Conservation (phyloP, 129 eudicot genomes). For the Flaveria brownii region DNA sequence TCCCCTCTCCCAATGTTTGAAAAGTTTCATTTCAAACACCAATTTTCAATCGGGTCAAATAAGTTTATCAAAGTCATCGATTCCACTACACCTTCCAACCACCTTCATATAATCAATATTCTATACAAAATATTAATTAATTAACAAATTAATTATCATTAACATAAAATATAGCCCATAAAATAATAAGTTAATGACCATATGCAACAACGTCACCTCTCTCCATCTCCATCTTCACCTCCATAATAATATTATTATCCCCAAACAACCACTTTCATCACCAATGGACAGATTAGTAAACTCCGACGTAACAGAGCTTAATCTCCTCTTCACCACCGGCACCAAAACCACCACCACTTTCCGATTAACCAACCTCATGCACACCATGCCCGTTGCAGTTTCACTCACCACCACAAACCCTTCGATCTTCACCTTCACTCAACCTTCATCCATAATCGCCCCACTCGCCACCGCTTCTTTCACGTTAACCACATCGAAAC, state of each 20-base stretch:
- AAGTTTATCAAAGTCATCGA: not conserved
- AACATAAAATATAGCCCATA: not conserved
- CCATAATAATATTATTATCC: not conserved
- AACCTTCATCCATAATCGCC: constrained; percentile 48
- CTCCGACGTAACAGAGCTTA: constrained; percentile 54
- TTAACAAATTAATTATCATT: too few species aligned
- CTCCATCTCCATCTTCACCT: constrained; percentile 9
- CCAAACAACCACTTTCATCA: not conserved
- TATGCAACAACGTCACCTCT: not conserved
- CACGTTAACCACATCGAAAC: constrained; percentile 41
- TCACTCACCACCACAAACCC: constrained; percentile 65
- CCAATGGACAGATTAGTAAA: constrained; percentile 76
- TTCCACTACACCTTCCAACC: constrained; percentile 12
- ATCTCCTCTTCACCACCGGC: constrained; percentile 39
- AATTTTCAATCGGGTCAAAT: not conserved
- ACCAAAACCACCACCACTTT: constrained; percentile 48
- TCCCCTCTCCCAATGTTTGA: not conserved
- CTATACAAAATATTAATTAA: too few species aligned
- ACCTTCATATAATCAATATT: constrained; percentile 12
- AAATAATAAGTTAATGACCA: not conserved
- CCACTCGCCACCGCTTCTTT: constrained; percentile 62
- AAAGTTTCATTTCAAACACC: not conserved
- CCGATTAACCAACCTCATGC: constrained; percentile 74
- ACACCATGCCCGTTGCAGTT: constrained; percentile 82
- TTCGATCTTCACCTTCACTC: constrained; percentile 44